These are phyloP conservation scores for Penicillium lagena DNA, from an alignment of 495 filamentous ascomycete species.

Conservation along the genomic window DNA sequence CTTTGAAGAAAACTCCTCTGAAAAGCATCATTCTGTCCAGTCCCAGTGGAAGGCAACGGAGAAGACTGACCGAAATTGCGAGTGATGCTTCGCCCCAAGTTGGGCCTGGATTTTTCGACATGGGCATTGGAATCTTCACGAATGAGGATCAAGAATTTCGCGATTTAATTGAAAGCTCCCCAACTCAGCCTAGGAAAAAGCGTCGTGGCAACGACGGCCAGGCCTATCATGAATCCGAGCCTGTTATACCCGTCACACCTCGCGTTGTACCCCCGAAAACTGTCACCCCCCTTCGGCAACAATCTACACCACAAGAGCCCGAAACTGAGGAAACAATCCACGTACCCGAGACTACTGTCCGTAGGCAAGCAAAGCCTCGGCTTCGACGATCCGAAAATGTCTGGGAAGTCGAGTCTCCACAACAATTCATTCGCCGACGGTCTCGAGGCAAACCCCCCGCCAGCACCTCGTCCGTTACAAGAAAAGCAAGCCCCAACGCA, in stretches of 20 bases:
- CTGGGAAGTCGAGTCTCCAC: slow-evolving; percentile 34
- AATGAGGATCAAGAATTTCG: slow-evolving; percentile 40
- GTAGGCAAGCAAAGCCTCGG: slow-evolving; percentile 12
- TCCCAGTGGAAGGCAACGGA: slow-evolving; percentile 36
- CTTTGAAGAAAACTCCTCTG: slow-evolving; percentile 23
- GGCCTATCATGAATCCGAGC: slow-evolving; percentile 25
- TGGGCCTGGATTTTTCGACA: slow-evolving; percentile 24
- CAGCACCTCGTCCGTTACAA: slow-evolving; percentile 5
- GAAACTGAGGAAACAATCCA: slow-evolving; percentile 6
- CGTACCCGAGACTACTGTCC: slow-evolving; percentile 7
- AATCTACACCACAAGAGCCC: slow-evolving; percentile 4
- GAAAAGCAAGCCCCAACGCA: slow-evolving; percentile 5
- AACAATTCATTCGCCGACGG: slow-evolving; percentile 19
- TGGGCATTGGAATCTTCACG: slow-evolving; percentile 35
- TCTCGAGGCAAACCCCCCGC: slow-evolving; percentile 11
- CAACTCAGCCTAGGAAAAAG: slow-evolving; percentile 31
- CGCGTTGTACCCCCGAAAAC: slow-evolving; percentile 13
- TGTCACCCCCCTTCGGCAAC: slow-evolving; percentile 2
- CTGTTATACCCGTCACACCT: slow-evolving; percentile 26
- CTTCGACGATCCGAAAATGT: slow-evolving; percentile 25
- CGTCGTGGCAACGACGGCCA: slow-evolving; percentile 32
- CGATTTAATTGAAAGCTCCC: slow-evolving; percentile 27
- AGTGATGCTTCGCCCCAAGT: slow-evolving; percentile 36
- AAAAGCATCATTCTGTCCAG: slow-evolving; percentile 26
- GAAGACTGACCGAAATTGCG: slow-evolving; percentile 41